Conservation (phyloP, 2,329 filamentous ascomycete genomes). For the Coniochaeta ligniaria region DNA sequence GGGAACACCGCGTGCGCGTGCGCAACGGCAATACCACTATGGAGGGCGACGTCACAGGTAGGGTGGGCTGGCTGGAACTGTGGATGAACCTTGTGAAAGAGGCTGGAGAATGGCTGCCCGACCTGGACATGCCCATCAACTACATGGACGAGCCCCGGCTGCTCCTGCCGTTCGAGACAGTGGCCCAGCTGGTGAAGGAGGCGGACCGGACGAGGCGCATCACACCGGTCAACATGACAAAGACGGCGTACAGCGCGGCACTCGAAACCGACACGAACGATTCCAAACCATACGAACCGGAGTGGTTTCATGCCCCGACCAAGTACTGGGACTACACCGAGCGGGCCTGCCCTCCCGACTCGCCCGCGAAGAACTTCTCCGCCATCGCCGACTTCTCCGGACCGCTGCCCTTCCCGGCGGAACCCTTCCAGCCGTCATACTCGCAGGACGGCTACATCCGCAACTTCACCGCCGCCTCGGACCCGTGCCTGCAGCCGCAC, state of each 20-base stretch:
- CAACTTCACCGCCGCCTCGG: constrained; percentile 50
- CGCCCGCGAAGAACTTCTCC: constrained; percentile 44
- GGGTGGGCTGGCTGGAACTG: constrained; percentile 48
- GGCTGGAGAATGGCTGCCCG: constrained; percentile 48
- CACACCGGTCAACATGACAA: constrained; percentile 32
- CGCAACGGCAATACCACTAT: constrained; percentile 33
- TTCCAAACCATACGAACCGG: constrained; percentile 32
- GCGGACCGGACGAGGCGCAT: constrained; percentile 41
- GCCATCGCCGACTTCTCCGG: constrained; percentile 32
- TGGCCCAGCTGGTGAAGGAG: constrained; percentile 44
- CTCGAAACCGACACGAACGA: constrained; percentile 19
- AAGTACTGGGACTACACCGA: constrained; percentile 50
- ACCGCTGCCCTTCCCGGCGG: constrained; percentile 36
- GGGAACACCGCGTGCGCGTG: constrained; percentile 31
- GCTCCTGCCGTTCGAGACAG: constrained; percentile 56
- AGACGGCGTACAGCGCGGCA: constrained; percentile 35
- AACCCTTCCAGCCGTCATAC: constrained; percentile 37
- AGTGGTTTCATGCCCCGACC: constrained; percentile 40
- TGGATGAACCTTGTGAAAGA: constrained; percentile 46
- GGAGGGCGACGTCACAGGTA: constrained; percentile 29
- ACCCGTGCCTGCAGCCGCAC: constrained; percentile 48
- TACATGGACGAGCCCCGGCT: constrained; percentile 61
- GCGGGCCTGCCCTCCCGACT: constrained; percentile 55
- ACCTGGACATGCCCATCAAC: constrained; percentile 63
- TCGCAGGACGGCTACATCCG: constrained; percentile 50